Conservation (phyloP, 306 rosid species). For the Quercus bicolor region DNA sequence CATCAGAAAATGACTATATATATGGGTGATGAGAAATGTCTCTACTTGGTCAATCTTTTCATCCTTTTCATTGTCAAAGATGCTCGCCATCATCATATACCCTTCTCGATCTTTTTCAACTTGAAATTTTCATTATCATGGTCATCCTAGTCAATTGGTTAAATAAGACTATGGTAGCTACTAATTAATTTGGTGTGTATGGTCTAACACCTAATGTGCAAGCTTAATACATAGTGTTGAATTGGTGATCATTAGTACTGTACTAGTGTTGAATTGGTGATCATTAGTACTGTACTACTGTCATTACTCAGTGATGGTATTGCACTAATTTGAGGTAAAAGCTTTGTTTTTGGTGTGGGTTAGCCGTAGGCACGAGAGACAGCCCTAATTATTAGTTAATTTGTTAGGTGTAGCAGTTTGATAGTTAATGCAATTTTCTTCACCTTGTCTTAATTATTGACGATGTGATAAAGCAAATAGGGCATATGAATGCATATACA, state of each 20-base stretch:
- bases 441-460: not conserved
- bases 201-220: too few relatives aligned
- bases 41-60: not conserved
- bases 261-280: too few relatives aligned
- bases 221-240: too few relatives aligned
- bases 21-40: not conserved
- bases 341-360: not conserved
- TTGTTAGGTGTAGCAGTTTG: not conserved
- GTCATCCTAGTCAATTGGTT: not conserved
- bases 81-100: not conserved
- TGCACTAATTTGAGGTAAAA: not conserved
- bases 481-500: not conserved
- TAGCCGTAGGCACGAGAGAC: not conserved
- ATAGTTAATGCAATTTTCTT: not conserved
- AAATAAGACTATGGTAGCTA: not conserved
- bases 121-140: not conserved
- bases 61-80: not conserved
- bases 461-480: not conserved
- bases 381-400: not conserved
- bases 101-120: not conserved
- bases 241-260: too few relatives aligned
- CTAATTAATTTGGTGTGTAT: too few relatives aligned
- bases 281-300: too few relatives aligned
- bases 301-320: too few relatives aligned
- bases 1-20: slow-evolving; percentile 13